Evolutionary conservation across 768 basidiomycete species (phyloP), one percentile per base, ranked within the genome.

Genomic region (Boletellus sp.): DNA sequence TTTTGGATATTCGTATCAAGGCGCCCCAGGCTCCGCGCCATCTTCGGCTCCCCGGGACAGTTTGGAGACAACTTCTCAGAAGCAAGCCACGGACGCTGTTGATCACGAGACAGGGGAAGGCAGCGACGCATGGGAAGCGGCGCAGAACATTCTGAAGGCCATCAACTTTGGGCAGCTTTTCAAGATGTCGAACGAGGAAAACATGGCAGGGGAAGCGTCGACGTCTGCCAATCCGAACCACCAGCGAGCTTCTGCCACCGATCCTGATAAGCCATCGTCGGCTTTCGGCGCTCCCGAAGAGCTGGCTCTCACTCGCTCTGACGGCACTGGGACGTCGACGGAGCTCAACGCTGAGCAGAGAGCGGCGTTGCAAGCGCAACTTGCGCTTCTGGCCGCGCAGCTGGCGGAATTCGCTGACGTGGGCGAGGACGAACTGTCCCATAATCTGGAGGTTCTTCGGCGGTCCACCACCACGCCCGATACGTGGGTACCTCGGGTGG

Each of bases 61-160:
- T 4, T 42, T 32, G 12, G 45, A 37, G 35, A n/a, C 28, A 17
- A 13, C 54, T 31, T 48, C 54, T 24, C 61, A 51, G 38, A 57
- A 46, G 40, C 67, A 54, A 38, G 20, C 43, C 12, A 6, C 42
- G 19, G 48, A 48, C 8, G 17, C 42, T 20, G 20, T 52, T 54
- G 55, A 59, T 26, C 69, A 71, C 15, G 72, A 73, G 42, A 63
- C 57, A 10, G 72, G 60, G 15, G 74, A 77, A 40, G 74, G 72
- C n/a, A 73, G 72, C 51, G 83, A 85, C 51, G 83, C 84, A 12
- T 88, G 85, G 77, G 81, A 86, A 60, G 86, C 87, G 1, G 87
- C 87, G 8, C 84, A 88, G 59, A 84, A 79, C 53, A 89, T 89
- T 41, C 73, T 89, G 46, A 80, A 83, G 57, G 86, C 85, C 3